Conservation (phyloP, 352 stramenopile species). For the Vaucheria bursata region DNA sequence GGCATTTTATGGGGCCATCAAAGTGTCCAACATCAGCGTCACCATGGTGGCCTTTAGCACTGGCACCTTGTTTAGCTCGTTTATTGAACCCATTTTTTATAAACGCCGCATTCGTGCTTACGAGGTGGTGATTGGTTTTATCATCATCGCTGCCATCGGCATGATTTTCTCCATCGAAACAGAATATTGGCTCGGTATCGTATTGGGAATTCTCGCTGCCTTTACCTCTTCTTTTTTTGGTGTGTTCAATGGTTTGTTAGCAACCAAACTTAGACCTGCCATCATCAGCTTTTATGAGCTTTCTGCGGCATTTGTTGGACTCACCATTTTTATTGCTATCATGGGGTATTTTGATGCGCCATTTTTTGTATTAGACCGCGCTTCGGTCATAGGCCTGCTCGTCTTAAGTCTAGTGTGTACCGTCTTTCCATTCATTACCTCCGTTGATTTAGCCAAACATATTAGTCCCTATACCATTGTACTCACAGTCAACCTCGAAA, state of each 20-base stretch:
- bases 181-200: not conserved
- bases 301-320: not conserved
- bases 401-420: not conserved
- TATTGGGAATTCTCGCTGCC: not conserved
- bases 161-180: not conserved
- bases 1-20: not conserved
- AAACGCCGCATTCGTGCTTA: constrained; percentile 1
- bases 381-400: not conserved
- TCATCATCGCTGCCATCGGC: not conserved
- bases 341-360: not conserved
- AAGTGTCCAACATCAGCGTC: not conserved
- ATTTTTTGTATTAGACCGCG: not conserved
- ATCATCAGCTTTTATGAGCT: not conserved
- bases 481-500: not conserved
- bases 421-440: not conserved
- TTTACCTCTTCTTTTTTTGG: constrained; percentile 4
- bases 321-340: not conserved
- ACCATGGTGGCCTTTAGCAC: constrained; percentile 3
- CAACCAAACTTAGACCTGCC: not conserved
- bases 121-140: not conserved
- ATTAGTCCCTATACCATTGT: constrained; percentile 2
- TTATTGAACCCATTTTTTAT: constrained; percentile 4
- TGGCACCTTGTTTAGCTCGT: not conserved
- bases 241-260: not conserved
- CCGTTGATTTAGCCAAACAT: not conserved